phyloP scores from a whole-genome alignment of 306 rosid genomes.

The Malus sylvestris region DNA sequence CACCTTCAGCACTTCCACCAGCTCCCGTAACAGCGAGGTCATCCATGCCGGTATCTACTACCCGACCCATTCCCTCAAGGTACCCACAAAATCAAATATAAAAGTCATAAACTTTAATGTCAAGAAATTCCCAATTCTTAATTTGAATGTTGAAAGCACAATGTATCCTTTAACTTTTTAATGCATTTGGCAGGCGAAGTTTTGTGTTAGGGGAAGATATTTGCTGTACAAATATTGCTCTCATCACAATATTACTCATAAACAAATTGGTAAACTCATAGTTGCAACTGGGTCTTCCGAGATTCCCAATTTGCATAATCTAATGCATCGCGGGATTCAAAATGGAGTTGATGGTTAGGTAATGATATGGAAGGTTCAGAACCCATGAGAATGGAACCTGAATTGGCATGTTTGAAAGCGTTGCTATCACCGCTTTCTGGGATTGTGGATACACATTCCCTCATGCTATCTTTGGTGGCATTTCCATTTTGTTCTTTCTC shows the following conservation, averaged over 20 bases:
- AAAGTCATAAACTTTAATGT: no score
- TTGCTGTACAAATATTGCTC: slow-evolving; percentile 71
- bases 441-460: slow-evolving; percentile 77
- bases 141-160: not conserved
- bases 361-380: slow-evolving; percentile 54
- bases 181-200: slow-evolving; percentile 38
- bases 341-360: slow-evolving; percentile 70
- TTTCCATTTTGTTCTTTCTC: slow-evolving; percentile 16
- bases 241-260: slow-evolving; percentile 52
- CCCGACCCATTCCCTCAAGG: slow-evolving; percentile 74
- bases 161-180: not conserved
- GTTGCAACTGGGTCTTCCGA: slow-evolving; percentile 77
- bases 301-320: slow-evolving; percentile 52
- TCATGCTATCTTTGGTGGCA: slow-evolving; percentile 87
- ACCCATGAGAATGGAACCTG: slow-evolving; percentile 84
- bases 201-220: slow-evolving; percentile 80
- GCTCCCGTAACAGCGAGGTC: slow-evolving; percentile 89
- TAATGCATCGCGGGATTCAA: slow-evolving; percentile 47
- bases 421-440: slow-evolving; percentile 74
- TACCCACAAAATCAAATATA: not conserved
- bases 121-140: not conserved
- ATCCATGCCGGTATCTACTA: slow-evolving; percentile 89
- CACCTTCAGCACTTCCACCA: slow-evolving; percentile 64
- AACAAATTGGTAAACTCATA: slow-evolving; percentile 76
- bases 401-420: slow-evolving; percentile 70